phyloP scores from a whole-genome alignment of 2,329 filamentous ascomycete species.

The Colletotrichum gloeosporioides region DNA sequence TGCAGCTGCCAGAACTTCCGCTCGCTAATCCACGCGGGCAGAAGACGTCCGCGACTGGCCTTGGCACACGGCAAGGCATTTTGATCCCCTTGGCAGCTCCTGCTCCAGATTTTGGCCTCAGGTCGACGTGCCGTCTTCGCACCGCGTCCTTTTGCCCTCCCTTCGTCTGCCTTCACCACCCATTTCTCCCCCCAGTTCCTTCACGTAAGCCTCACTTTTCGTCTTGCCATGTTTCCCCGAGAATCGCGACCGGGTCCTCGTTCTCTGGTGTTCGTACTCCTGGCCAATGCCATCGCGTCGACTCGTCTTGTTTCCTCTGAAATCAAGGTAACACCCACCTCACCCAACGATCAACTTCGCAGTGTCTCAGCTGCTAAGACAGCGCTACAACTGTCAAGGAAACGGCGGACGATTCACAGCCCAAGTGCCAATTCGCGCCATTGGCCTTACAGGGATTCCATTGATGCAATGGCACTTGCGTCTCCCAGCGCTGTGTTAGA shows the following conservation, averaged over 20 bases:
- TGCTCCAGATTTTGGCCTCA: background rate
- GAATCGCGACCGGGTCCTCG: background rate
- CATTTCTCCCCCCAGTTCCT: background rate
- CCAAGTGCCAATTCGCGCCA: background rate
- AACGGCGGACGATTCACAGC: background rate
- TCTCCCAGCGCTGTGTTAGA: background rate
- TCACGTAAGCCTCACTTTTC: background rate
- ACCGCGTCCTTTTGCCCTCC: background rate
- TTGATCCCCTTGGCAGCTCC: background rate
- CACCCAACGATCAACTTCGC: background rate
- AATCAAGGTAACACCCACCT: background rate
- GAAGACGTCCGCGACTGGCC: background rate
- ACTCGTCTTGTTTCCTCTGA: background rate
- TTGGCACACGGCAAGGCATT: background rate
- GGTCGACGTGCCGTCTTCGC: background rate
- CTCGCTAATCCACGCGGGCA: background rate
- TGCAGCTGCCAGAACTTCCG: background rate
- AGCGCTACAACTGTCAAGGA: background rate
- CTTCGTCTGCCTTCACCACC: background rate
- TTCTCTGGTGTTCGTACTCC: background rate
- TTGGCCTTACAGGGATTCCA: background rate
- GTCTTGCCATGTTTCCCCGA: background rate
- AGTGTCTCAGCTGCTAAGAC: background rate
- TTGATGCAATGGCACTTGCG: background rate
- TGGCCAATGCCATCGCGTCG: background rate